Conservation (phyloP, 2,329 filamentous ascomycete species). For the Boeremia lycopersici region DNA sequence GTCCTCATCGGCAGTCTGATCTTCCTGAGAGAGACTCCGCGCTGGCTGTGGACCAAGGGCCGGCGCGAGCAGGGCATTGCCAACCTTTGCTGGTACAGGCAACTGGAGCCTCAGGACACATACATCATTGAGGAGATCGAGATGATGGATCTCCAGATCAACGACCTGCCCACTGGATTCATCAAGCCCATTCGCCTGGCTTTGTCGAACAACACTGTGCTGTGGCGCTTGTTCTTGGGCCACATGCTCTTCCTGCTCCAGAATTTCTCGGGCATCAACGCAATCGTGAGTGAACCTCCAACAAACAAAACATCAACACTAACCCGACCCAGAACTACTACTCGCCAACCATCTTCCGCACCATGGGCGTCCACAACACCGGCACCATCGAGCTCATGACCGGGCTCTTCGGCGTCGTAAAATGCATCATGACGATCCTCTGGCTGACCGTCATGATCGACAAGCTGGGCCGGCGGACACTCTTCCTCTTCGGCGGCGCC, state of each 20-base stretch:
- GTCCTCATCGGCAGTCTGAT: slow-evolving; percentile 53
- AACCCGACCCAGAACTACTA: slow-evolving; percentile 64
- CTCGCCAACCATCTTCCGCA: slow-evolving; percentile 72
- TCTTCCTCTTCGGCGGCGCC: slow-evolving; percentile 68
- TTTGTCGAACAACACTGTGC: slow-evolving; percentile 54
- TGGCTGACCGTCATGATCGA: slow-evolving; percentile 75
- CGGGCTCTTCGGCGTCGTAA: slow-evolving; percentile 74
- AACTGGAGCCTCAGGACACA: slow-evolving; percentile 61
- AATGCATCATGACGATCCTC: slow-evolving; percentile 69
- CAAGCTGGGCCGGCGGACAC: slow-evolving; percentile 64
- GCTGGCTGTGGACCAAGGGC: slow-evolving; percentile 53
- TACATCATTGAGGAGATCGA: slow-evolving; percentile 78
- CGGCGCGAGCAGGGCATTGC: slow-evolving; percentile 49
- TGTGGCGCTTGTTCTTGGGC: slow-evolving; percentile 75
- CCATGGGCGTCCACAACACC: slow-evolving; percentile 66
- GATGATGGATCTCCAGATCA: slow-evolving; percentile 72
- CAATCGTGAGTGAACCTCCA: slow-evolving; percentile 45
- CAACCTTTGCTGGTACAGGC: slow-evolving; percentile 67
- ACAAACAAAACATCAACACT: background rate
- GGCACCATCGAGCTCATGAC: slow-evolving; percentile 71
- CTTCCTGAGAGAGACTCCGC: slow-evolving; percentile 52
- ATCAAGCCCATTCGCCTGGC: slow-evolving; percentile 60
- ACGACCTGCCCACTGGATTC: slow-evolving; percentile 73
- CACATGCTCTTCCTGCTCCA: slow-evolving; percentile 80
- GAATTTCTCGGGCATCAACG: slow-evolving; percentile 78